Conservation (phyloP, 352 stramenopile genomes). For the Globisporangium uncinulatum region DNA sequence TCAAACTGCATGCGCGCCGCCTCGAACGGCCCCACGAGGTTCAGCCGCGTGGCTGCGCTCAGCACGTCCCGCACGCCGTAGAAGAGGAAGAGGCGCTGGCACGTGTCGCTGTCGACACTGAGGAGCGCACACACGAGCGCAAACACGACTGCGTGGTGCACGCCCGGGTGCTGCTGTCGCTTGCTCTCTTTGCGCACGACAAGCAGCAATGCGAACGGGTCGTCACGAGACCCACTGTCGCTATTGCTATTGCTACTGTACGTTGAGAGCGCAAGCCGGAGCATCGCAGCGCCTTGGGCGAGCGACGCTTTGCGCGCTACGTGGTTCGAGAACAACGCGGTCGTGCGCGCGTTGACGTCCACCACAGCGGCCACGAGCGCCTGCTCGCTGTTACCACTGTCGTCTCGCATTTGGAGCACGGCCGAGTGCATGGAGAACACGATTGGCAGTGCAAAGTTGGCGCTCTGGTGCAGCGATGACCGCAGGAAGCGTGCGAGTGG, state of each 20-base stretch:
- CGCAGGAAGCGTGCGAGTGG: conserved; percentile 48
- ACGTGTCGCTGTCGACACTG: conserved; percentile 28
- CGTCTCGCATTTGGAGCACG: not conserved
- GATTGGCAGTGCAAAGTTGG: conserved; percentile 68
- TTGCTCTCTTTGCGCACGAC: conserved; percentile 46
- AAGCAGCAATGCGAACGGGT: conserved; percentile 32
- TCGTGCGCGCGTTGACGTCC: conserved; percentile 38
- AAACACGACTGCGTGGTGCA: conserved; percentile 72
- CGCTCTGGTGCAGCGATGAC: conserved; percentile 60
- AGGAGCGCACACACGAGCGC: conserved; percentile 57
- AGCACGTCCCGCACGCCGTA: conserved; percentile 65
- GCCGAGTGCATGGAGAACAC: conserved; percentile 43
- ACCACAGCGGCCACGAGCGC: conserved; percentile 38
- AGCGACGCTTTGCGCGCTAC: conserved; percentile 74
- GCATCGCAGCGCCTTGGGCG: conserved; percentile 59
- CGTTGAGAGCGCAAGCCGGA: conserved; percentile 59
- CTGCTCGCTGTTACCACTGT: not conserved
- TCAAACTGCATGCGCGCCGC: conserved; percentile 66
- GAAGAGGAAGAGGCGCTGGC: conserved; percentile 81
- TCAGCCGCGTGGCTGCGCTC: conserved; percentile 73
- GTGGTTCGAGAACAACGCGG: conserved; percentile 72
- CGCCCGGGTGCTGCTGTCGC: conserved; percentile 33
- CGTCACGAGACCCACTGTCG: not conserved
- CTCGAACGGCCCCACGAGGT: conserved; percentile 71
- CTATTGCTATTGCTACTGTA: conserved; percentile 17